Percentiles rank a stretch among this genome's conserved stretches.
These are phyloP conservation scores for Acanthochlamys bracteata DNA, from an alignment of 106 monocot genomes.

Conservation along the genomic window DNA sequence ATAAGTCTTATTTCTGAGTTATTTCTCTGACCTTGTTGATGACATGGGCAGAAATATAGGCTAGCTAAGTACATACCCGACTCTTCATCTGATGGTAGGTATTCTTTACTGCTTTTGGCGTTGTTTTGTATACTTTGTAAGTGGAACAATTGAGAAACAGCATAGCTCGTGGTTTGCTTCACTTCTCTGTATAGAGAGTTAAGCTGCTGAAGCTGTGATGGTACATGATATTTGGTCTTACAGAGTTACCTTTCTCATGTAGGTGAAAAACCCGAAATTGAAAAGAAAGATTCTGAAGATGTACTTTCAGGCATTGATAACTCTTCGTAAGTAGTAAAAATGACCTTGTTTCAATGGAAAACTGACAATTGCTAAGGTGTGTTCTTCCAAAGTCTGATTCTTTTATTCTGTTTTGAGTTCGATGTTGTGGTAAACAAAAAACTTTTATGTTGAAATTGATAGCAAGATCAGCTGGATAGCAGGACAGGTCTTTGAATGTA, in stretches of 20 bases:
- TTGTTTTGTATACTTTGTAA: too few species aligned
- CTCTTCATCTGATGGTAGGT: slow-evolving; percentile 71
- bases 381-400: too few species aligned
- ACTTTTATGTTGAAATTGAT: too few species aligned
- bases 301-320: slow-evolving; percentile 56
- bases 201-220: not conserved
- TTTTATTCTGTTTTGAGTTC: too few species aligned
- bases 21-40: slow-evolving; percentile 5
- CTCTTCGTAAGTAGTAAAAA: slow-evolving; percentile 66
- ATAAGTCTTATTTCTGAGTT: not conserved
- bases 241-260: slow-evolving; percentile 3
- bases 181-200: not conserved
- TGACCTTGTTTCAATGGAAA: not conserved
- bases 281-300: slow-evolving; percentile 54
- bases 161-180: not conserved
- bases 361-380: not conserved
- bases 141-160: not conserved
- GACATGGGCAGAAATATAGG: slow-evolving; percentile 71
- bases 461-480: too few species aligned
- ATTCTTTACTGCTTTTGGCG: not conserved
- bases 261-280: slow-evolving; percentile 66
- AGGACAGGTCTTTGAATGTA: too few species aligned
- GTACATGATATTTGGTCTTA: not conserved
- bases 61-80: slow-evolving; percentile 92
- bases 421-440: too few species aligned